Percentiles rank a stretch among this genome's conserved stretches.
Conservation (phyloP, 768 basidiomycete species). For the Mrakia hoshinonis region DNA sequence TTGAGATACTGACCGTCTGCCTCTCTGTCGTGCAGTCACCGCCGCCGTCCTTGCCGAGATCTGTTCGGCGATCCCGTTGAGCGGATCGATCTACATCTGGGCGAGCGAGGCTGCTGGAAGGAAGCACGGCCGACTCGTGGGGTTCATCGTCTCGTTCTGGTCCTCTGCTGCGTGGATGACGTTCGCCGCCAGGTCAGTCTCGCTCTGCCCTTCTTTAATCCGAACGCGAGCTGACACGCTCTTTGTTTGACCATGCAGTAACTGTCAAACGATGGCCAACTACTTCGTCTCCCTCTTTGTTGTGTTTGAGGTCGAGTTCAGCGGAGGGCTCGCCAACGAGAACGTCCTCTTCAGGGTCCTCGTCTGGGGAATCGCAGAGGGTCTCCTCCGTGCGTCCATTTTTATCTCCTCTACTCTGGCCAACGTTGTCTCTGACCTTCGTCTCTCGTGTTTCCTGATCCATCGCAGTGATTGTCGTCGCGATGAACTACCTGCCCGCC, state of each 20-base stretch:
- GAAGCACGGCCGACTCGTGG: conserved; percentile 75
- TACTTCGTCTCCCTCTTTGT: conserved; percentile 76
- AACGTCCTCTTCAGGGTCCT: conserved; percentile 80
- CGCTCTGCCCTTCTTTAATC: neutral
- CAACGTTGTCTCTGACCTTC: neutral
- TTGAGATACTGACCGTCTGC: too few species aligned
- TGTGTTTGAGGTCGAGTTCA: conserved; percentile 72
- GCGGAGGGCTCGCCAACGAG: conserved; percentile 60
- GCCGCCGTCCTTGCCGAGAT: conserved; percentile 61
- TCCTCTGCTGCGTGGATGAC: conserved; percentile 94
- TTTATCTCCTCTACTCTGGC: neutral
- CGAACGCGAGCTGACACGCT: neutral
- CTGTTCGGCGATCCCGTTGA: conserved; percentile 64
- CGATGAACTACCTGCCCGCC: conserved; percentile 78
- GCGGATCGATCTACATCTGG: conserved; percentile 58
- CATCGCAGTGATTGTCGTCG: conserved; percentile 60
- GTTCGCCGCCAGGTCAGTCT: conserved; percentile 74
- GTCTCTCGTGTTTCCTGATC: conserved; percentile 14
- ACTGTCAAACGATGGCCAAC: conserved; percentile 67
- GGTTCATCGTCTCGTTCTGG: conserved; percentile 90
- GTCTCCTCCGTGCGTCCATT: neutral
- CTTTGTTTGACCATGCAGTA: too few species aligned
- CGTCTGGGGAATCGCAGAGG: conserved; percentile 74
- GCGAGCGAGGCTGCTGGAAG: conserved; percentile 85
- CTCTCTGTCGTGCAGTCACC: neutral